Percentiles rank a stretch among this genome's conserved stretches.
Evolutionary conservation across 208 protist genomes (phyloP).

Genomic region (Leishmania braziliensis): DNA sequence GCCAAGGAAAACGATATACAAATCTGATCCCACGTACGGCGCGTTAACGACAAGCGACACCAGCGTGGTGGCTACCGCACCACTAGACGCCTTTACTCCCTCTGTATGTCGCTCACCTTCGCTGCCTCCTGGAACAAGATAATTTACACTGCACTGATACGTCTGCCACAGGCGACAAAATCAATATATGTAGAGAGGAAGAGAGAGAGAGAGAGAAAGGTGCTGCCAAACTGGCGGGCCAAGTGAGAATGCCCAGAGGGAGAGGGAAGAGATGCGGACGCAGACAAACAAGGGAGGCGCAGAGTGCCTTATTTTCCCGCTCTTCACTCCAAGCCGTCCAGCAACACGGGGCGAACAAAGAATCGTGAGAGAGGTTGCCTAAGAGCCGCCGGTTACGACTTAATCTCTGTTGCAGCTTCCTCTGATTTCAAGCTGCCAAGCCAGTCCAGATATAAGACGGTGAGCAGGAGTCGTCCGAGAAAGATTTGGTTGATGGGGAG

Average conservation of each 20-base stretch:
- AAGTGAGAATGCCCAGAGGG: background rate
- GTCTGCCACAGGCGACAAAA: background rate
- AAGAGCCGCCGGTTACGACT: background rate
- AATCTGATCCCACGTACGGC: background rate
- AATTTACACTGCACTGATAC: background rate
- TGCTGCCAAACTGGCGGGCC: background rate
- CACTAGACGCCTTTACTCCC: background rate
- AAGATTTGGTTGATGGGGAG: background rate
- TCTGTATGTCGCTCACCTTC: background rate
- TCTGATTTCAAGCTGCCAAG: background rate
- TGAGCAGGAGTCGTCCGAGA: background rate
- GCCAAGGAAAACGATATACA: background rate
- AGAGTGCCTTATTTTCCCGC: background rate
- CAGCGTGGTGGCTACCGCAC: background rate
- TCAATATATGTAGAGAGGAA: background rate
- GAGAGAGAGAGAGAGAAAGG: background rate
- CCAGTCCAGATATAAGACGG: background rate
- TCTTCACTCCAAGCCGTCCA: background rate
- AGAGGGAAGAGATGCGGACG: background rate
- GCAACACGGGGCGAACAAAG: background rate
- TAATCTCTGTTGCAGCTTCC: background rate
- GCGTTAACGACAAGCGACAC: background rate
- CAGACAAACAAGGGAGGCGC: background rate
- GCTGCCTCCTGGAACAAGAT: background rate
- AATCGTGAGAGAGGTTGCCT: background rate